These are phyloP conservation scores for Fusarium sp. DNA, from an alignment of 2,329 filamentous ascomycete genomes.

Conservation along the genomic window DNA sequence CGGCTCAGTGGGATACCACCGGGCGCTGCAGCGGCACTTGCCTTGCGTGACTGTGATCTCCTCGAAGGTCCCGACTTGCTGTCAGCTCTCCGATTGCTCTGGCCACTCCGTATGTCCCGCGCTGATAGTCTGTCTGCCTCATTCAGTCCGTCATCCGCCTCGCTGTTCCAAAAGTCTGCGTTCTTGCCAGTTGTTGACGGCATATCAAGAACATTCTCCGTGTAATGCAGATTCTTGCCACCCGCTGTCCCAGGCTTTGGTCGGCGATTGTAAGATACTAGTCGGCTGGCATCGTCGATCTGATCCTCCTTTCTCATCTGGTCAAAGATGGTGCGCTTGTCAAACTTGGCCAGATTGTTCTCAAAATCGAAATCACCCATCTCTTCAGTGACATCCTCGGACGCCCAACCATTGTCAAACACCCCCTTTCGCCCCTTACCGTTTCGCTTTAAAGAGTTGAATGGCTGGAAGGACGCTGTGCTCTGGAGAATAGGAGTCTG, in stretches of 20 bases:
- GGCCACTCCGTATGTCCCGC: conserved; percentile 62
- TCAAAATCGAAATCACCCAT: conserved; percentile 96
- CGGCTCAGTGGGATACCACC: conserved; percentile 57
- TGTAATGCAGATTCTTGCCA: conserved; percentile 91
- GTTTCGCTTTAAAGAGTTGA: conserved; percentile 68
- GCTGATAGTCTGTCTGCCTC: conserved; percentile 59
- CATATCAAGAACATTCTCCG: conserved; percentile 87
- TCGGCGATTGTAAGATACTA: conserved; percentile 87
- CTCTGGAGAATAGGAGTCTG: conserved; percentile 70
- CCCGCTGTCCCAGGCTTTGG: conserved; percentile 76
- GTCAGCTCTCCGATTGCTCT: conserved; percentile 61
- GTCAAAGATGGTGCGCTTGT: conserved; percentile 91
- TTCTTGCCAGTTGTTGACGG: conserved; percentile 54
- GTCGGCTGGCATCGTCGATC: conserved; percentile 87
- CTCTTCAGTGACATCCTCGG: conserved; percentile 95
- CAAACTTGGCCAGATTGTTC: conserved; percentile 89
- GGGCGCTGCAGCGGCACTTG: conserved; percentile 53
- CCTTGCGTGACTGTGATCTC: conserved; percentile 68
- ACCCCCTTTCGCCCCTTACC: conserved; percentile 56
- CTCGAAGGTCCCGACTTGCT: conserved; percentile 61
- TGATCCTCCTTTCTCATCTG: conserved; percentile 90
- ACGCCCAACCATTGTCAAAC: conserved; percentile 87
- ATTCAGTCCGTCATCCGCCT: conserved; percentile 71
- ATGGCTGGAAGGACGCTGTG: conserved; percentile 71
- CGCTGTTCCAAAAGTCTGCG: conserved; percentile 77